Evolutionary conservation across 139 green algal species (phyloP), one percentile per base, ranked within the genome.

Genomic region (Astrephomene gubernaculifera): DNA sequence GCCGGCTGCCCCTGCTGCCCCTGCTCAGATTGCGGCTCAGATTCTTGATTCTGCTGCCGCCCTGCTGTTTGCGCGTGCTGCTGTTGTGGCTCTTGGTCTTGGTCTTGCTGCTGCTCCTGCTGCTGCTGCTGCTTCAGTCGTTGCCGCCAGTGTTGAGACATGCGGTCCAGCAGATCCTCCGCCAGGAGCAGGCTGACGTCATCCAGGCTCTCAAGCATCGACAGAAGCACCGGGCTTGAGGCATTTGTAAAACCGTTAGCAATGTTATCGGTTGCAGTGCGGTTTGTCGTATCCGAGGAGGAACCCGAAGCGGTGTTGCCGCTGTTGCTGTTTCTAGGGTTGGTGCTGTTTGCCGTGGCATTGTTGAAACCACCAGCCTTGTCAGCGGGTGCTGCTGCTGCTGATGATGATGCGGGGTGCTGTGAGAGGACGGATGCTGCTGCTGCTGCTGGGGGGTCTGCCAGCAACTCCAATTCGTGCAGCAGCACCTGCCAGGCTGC

Each of bases 401-500:
- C 49, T 57, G 49, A 17, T 57, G 21, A 33, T 65, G 21, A 5
- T 24, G 12, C 21, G 21, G 17, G 21, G 12, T n/a, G 21, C 5
- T 65, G n/a, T n/a, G n/a, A n/a, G n/a, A n/a, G n/a, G n/a, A n/a
- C 21, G 5, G 17, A n/a, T 33, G 5, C 57, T 33, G 57, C 57
- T 65, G 14, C 57, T 8, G 21, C 17, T n/a, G 5, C 57, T 33
- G 57, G 17, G 31, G 43, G 43, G n/a, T 29, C 17, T 5, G 70
- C 70, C 5, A 78, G 70, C 70, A 52, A 5, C 6, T 25, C 44
- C 70, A 78, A 29, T 10, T 63, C 70, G 70, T 61, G 9, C 2
- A 78, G 44, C n/a, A 78, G 70, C 43, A 44, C 70, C 70, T 43
- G 70, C 70, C 70, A 78, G 70, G 41, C 70, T 78, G 25, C 19